Evolutionary conservation across 768 basidiomycete genomes (phyloP), one percentile per base, ranked within the genome.

Genomic region (Lactarius sp.): DNA sequence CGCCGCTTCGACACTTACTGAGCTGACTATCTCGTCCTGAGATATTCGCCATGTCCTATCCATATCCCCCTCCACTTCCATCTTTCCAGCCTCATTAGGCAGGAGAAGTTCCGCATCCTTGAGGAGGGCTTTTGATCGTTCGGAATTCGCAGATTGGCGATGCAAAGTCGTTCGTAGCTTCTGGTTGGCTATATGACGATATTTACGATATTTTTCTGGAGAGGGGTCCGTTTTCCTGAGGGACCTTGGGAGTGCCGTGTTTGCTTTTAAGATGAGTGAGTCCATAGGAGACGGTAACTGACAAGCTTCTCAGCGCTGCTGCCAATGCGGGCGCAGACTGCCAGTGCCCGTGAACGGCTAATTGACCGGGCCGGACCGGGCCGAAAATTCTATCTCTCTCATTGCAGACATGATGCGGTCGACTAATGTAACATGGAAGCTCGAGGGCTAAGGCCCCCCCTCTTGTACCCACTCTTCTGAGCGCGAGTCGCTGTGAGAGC

Each of bases 41-140:
- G 83, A 79, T 8, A 94, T 81, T 62, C 92, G 80, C 94, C 94
- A 98, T 7, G 96, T 98, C 71, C 83, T 75, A 71, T 98, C 97
- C 75, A 98, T 80, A 58, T 83, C 85, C 2, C 81, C 83, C 69
- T 95, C 93, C 20, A 82, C 82, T 71, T 88, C 83, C 61, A 98
- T 84, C 60, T 79, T 75, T 1, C 95, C 95, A 1, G 76, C 79
- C 12, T 91, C 90, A 44, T 84, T 87, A 50, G 80, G 77, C 60
- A 86, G 74, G n/a, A 92, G 77, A 69, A 90, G 76, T 56, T 87
- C 87, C 22, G 88, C 85, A 77, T 92, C 90, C 54, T 88, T 76
- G 56, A 86, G 68, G 18, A 90, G 77, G 8, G 76, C 77, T 70
- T 86, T 83, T 27, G 84, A 73, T n/a, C 85, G 78, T 4, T 84